Conservation (phyloP, 179 eudicot species). For the Actinidia arguta region DNA sequence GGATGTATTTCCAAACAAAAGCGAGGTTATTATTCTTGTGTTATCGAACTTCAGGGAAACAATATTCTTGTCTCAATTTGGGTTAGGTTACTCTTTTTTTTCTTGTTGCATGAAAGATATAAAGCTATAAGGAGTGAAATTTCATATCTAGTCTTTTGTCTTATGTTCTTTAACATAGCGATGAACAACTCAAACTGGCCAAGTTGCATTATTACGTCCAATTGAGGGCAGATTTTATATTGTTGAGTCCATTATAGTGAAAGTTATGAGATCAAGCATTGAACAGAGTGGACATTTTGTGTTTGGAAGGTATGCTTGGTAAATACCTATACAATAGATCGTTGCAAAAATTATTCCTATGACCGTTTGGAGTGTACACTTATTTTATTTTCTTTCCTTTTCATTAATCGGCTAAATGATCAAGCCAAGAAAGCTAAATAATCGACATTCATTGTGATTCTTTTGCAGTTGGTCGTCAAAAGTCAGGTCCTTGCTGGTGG, state of each 20-base stretch:
- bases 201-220: neutral
- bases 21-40: conserved; percentile 59
- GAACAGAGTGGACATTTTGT: neutral
- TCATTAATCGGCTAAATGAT: neutral
- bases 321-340: neutral
- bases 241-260: neutral
- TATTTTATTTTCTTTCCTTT: neutral
- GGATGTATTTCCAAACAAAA: conserved; percentile 68
- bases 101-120: neutral
- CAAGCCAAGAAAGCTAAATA: neutral
- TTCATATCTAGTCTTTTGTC: neutral
- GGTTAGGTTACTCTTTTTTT: neutral
- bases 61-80: neutral
- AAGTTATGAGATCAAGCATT: neutral
- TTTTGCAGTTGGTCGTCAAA: conserved; percentile 84
- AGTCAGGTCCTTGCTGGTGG: conserved; percentile 99
- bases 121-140: neutral
- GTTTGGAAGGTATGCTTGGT: neutral
- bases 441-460: conserved; percentile 14
- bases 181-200: neutral
- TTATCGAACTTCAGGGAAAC: neutral
- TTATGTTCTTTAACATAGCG: neutral
- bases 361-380: neutral
- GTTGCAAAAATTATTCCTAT: neutral
- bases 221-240: neutral